Evolutionary conservation across 176 grass and related monocot species (phyloP), one percentile per base, ranked within the genome.

Genomic region (Phoenix dactylifera): DNA sequence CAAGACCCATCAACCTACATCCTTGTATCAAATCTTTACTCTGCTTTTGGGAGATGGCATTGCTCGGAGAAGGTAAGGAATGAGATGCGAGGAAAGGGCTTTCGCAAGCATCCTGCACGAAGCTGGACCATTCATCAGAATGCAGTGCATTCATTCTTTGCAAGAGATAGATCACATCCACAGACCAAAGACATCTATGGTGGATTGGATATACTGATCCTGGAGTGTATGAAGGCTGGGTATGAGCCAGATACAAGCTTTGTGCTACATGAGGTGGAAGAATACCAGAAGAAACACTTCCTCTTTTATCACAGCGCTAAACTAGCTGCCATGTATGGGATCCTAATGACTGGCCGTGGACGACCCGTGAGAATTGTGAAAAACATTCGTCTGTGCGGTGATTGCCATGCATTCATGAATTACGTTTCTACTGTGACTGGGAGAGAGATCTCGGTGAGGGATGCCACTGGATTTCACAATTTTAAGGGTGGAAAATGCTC

Each of bases 231-330:
- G 54, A 89, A 78, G 65, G 54, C 66, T 29, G 86, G 86, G 53
- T 89, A 89, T 24, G 74, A 85, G 49, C 86, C 81, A 2, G 74
- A 89, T 71, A 85, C 81, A 23, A 61, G 32, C 65, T 89, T 89
- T 30, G 81, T 89, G 18, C 80, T 89, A 51, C 86, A 89, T 35
- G 86, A 89, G 7, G 86, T 85, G 0, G 86, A 78, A 49, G 86
- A 89, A 51, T 89, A 81, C 70, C 86, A 89, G 51, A 89, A 89
- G 81, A 74, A 67, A 32, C 64, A 89, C 18, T 89, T 89, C 71
- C 74, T 85, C 35, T 78, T 89, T 74, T 89, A 89, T 71, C 86
- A 89, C 16, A 89, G 86, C 25, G 67, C 55, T 2, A 89, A 89
- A 65, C 54, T 85, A 16, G 86, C 86, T 15, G 50, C 72, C n/a